A percentile compares a stretch with the other conserved stretches of the same genome.
phyloP scores from a whole-genome alignment of 2,329 filamentous ascomycete species.

The Tympanopsis confertula region DNA sequence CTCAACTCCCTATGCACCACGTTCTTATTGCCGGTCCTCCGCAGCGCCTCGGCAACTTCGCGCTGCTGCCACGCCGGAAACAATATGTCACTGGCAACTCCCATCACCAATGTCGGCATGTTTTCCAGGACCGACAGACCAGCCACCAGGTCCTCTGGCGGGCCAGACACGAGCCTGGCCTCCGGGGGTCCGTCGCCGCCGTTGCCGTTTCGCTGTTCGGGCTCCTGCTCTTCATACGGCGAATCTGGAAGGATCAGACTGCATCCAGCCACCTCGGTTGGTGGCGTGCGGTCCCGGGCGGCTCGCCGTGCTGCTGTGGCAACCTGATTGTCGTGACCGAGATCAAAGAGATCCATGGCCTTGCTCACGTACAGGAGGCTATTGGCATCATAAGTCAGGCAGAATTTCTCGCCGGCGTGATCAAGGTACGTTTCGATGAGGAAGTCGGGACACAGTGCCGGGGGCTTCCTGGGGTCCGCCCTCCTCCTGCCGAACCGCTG shows the following conservation, averaged over 20 bases:
- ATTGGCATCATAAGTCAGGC: slow-evolving; percentile 90
- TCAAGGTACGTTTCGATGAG: slow-evolving; percentile 97
- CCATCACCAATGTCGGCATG: slow-evolving; percentile 77
- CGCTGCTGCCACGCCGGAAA: slow-evolving; percentile 98
- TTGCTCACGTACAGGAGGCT: slow-evolving; percentile 93
- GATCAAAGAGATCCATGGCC: slow-evolving; percentile 96
- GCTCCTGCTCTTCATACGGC: slow-evolving; percentile 76
- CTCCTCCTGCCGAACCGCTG: slow-evolving; percentile 79
- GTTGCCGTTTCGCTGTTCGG: slow-evolving; percentile 15
- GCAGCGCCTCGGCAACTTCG: slow-evolving; percentile 78
- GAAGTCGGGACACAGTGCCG: slow-evolving; percentile 92
- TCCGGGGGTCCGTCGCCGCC: slow-evolving; percentile 5
- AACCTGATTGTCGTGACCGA: slow-evolving; percentile 61
- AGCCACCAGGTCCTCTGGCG: slow-evolving; percentile 67
- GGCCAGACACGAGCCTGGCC: slow-evolving; percentile 28
- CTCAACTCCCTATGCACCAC: slow-evolving; percentile 86
- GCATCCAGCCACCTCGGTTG: slow-evolving; percentile 41
- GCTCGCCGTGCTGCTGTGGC: slow-evolving; percentile 52
- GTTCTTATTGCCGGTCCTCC: slow-evolving; percentile 62
- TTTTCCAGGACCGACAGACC: slow-evolving; percentile 63
- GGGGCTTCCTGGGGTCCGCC: slow-evolving; percentile 75
- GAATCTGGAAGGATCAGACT: slow-evolving; percentile 70
- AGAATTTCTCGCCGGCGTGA: slow-evolving; percentile 97
- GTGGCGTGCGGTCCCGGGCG: slow-evolving; percentile 25
- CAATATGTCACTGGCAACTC: slow-evolving; percentile 87